These are phyloP conservation scores for Ophiostoma sp. DNA, from an alignment of 2,329 filamentous ascomycete genomes.

Conservation along the genomic window DNA sequence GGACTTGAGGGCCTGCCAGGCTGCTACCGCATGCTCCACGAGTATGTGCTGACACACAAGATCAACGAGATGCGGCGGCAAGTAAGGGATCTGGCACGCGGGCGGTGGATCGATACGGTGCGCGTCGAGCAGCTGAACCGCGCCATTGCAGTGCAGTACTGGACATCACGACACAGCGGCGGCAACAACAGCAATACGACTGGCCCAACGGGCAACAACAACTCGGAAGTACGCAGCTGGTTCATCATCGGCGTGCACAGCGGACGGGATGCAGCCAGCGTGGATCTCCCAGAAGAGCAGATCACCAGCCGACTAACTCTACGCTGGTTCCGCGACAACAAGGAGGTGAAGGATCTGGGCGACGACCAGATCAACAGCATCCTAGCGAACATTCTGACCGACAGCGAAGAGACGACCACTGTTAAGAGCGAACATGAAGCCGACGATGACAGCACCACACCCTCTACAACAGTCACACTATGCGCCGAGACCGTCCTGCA, in stretches of 20 bases:
- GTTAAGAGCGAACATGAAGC: neutral
- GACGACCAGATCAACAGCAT: slow-evolving; percentile 46
- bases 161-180: slow-evolving; percentile 62
- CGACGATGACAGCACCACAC: neutral
- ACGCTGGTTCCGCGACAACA: slow-evolving; percentile 83
- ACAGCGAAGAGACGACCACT: neutral
- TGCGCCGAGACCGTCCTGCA: slow-evolving; percentile 75
- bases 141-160: slow-evolving; percentile 86
- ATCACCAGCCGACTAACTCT: slow-evolving; percentile 58
- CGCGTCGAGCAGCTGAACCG: slow-evolving; percentile 78
- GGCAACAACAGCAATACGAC: neutral
- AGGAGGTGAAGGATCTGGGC: slow-evolving; percentile 64
- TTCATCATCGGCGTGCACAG: slow-evolving; percentile 75
- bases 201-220: slow-evolving; percentile 40
- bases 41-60: slow-evolving; percentile 86
- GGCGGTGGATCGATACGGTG: slow-evolving; percentile 75
- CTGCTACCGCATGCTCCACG: slow-evolving; percentile 85
- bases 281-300: slow-evolving; percentile 41
- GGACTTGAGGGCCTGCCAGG: slow-evolving; percentile 69
- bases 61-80: slow-evolving; percentile 80
- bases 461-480: slow-evolving; percentile 47
- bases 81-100: slow-evolving; percentile 66
- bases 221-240: slow-evolving; percentile 60
- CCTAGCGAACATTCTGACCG: slow-evolving; percentile 57
- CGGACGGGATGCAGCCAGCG: slow-evolving; percentile 28